Base-by-base conservation (phyloP, 805 yeast genomes). In the Lachancea dasiensis region DNA sequence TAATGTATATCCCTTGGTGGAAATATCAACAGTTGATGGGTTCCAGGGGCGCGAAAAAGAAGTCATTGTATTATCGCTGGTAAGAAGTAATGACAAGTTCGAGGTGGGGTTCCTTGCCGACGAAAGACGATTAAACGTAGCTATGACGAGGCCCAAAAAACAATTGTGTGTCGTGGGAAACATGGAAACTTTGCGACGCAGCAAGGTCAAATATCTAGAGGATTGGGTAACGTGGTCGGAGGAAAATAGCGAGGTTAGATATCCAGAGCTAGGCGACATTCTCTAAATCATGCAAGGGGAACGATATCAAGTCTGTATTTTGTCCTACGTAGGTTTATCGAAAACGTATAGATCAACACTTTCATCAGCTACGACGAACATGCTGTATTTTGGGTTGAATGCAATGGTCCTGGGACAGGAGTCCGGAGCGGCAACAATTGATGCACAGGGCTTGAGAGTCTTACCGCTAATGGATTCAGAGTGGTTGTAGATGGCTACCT, bases 1-100 rank as follows among this genome's bases (percentile, higher is more conserved):
- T 22, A 56, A 56, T 3, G 36, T 45, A 14, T 64, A 62, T 34
- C 68, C 72, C 0, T 19, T 30, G 8, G 64, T 90, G 5, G 97
- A 90, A 53, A 74, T 89, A 0, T 77, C 95, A 4, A 86, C 97
- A 0, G 90, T 90, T 4, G 98, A 90, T 63, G 97, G 97, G 1
- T 92, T 90, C 52, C 98, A 90, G 64, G 98, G 98, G 1, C 68
- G 97, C 44, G 98, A 90, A 54, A 92, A 90, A 58, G 94, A 89
- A 50, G 81, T 79, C 0, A 86, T 90, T 5, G 70, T 90, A 1
- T 63, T 92, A 9, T 72, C 92, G 2, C 59, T 90, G 38, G 97
- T 90, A 2, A 68, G 98, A 46, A 81, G 92, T 27, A 90, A 90
- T 56, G 79, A 73, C 15, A 50, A 62, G 2, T 58, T 69, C 23